A percentile compares a stretch with the other conserved stretches of the same genome.
These are phyloP conservation scores for Gaillardinia entomophila DNA, from an alignment of 805 yeast species.

Conservation along the genomic window DNA sequence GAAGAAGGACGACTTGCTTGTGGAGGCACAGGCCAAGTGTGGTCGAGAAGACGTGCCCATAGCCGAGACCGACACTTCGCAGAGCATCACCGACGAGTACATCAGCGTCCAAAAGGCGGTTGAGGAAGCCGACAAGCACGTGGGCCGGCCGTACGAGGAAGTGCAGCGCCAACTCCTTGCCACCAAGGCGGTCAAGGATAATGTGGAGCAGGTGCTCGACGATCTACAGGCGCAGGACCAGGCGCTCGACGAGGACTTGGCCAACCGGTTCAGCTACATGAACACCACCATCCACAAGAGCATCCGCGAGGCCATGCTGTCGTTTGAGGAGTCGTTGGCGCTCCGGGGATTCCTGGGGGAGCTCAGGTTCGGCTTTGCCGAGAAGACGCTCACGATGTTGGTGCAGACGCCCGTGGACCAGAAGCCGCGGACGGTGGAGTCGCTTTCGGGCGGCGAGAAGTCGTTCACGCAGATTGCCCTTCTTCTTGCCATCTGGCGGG, in stretches of 20 bases:
- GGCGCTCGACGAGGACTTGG: slow-evolving; percentile 22
- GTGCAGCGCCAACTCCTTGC: slow-evolving; percentile 43
- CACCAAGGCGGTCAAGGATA: slow-evolving; percentile 37
- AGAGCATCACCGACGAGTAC: slow-evolving; percentile 46
- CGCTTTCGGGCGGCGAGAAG: slow-evolving; percentile 95
- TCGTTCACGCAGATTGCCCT: slow-evolving; percentile 89
- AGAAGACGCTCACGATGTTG: slow-evolving; percentile 46
- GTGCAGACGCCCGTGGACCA: slow-evolving; percentile 59
- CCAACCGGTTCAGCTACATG: slow-evolving; percentile 25
- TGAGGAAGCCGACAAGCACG: slow-evolving; percentile 43
- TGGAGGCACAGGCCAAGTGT: slow-evolving; percentile 38
- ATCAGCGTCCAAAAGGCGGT: slow-evolving; percentile 41
- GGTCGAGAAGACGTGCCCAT: slow-evolving; percentile 40
- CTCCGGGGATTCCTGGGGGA: slow-evolving; percentile 71
- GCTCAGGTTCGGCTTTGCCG: slow-evolving; percentile 55
- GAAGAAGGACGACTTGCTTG: slow-evolving; percentile 10
- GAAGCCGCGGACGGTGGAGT: slow-evolving; percentile 63
- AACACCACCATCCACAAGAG: slow-evolving; percentile 26
- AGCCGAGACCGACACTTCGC: slow-evolving; percentile 35
- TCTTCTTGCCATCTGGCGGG: slow-evolving; percentile 84
- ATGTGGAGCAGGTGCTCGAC: slow-evolving; percentile 35
- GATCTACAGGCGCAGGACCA: slow-evolving; percentile 24
- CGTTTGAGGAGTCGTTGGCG: slow-evolving; percentile 54
- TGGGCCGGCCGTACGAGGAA: slow-evolving; percentile 54
- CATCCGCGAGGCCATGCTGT: slow-evolving; percentile 24